Evolutionary conservation across 2,329 filamentous ascomycete species (phyloP).

Genomic region (Madurella fahalii): DNA sequence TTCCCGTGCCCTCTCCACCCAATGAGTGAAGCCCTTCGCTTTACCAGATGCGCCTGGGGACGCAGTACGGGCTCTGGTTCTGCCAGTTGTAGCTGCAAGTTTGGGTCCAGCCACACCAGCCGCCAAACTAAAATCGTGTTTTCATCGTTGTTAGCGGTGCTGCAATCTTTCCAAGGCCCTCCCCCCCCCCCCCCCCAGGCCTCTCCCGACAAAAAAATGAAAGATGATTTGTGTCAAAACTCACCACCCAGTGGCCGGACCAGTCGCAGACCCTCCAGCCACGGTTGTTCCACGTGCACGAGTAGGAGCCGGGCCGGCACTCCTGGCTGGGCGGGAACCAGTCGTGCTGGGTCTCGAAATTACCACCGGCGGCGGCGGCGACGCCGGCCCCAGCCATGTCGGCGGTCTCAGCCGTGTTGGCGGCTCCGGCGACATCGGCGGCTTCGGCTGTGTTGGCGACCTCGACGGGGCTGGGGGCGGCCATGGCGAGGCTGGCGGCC

Average conservation of each 20-base stretch:
- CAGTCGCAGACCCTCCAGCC: slow-evolving; percentile 26
- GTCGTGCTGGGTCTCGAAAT: not conserved
- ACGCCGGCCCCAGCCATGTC: too few relatives aligned
- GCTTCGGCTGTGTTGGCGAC: not conserved
- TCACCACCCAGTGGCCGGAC: slow-evolving; percentile 21
- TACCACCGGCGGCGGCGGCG: not conserved
- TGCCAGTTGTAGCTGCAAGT: slow-evolving; percentile 20
- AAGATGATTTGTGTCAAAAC: not conserved
- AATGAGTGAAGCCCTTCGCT: not conserved
- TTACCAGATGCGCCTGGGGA: slow-evolving; percentile 10
- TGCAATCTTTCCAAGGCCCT: too few relatives aligned
- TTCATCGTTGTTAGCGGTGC: not conserved
- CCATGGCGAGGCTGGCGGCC: slow-evolving; percentile 13
- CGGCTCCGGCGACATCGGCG: not conserved
- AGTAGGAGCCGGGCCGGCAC: slow-evolving; percentile 11
- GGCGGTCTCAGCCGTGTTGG: not conserved
- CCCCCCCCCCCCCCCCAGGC: not conserved
- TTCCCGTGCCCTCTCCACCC: not conserved
- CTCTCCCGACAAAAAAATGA: too few relatives aligned
- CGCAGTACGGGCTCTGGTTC: slow-evolving; percentile 27
- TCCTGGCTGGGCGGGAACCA: not conserved
- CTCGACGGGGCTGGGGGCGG: slow-evolving; percentile 4
- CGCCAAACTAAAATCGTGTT: slow-evolving; percentile 16
- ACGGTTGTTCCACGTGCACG: slow-evolving; percentile 2
- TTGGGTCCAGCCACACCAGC: slow-evolving; percentile 16